phyloP scores from a whole-genome alignment of 208 protist genomes.

The Trypanosoma conorhini region DNA sequence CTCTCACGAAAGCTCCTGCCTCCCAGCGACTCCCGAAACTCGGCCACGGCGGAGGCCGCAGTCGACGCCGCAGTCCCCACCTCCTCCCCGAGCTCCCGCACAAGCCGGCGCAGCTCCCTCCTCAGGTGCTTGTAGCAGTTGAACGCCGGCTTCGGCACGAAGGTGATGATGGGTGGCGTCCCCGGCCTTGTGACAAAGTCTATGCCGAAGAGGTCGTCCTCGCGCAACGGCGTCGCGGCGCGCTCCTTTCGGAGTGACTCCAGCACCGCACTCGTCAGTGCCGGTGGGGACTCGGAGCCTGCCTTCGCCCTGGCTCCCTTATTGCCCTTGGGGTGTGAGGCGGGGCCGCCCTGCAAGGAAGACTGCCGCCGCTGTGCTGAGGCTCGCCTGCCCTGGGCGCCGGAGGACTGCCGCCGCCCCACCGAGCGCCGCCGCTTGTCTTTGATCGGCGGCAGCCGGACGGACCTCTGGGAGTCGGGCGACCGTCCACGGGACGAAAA shows the following conservation, averaged over 20 bases:
- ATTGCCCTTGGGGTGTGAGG: background rate
- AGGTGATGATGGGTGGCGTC: conserved; percentile 10
- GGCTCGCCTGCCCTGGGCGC: background rate
- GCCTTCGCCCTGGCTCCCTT: background rate
- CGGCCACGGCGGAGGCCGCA: background rate
- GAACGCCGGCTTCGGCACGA: conserved; percentile 22
- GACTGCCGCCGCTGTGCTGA: background rate
- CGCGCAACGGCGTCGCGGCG: background rate
- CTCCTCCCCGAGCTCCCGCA: conserved; percentile 5
- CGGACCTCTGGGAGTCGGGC: background rate
- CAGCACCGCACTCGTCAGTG: background rate
- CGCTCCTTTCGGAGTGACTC: conserved; percentile 12
- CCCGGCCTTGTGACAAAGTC: background rate
- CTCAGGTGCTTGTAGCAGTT: conserved; percentile 25
- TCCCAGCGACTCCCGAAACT: background rate
- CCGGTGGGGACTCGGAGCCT: background rate
- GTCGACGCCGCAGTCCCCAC: background rate
- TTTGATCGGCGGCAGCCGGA: conserved; percentile 3
- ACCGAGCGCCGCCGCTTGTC: background rate
- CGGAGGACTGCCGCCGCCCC: too few relatives aligned
- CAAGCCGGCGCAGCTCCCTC: conserved; percentile 22
- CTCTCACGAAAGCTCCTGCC: background rate
- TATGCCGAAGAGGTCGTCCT: conserved; percentile 5
- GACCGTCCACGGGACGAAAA: too few relatives aligned
- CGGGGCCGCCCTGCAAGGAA: background rate